Conservation (phyloP, 179 eudicot genomes). For the Beta macrorhiza region DNA sequence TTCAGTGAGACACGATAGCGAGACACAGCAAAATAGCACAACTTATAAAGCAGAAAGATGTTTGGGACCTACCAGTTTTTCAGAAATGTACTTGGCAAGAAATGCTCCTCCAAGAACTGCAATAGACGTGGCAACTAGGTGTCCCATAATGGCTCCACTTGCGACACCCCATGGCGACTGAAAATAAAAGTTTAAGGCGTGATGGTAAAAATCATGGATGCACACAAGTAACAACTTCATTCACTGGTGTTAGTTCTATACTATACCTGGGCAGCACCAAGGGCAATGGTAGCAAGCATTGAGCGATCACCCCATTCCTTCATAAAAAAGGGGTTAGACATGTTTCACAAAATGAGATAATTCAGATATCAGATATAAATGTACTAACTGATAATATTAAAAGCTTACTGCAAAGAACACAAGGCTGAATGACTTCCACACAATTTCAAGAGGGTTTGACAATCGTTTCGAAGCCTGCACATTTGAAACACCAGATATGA, state of each 20-base stretch:
- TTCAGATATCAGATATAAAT: neutral
- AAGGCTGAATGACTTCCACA: slow-evolving; percentile 93
- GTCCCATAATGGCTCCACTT: slow-evolving; percentile 90
- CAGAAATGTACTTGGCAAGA: slow-evolving; percentile 89
- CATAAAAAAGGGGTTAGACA: slow-evolving; percentile 2
- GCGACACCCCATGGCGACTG: slow-evolving; percentile 99
- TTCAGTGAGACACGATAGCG: slow-evolving; percentile 7
- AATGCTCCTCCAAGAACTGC: slow-evolving; percentile 88
- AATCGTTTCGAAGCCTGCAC: slow-evolving; percentile 62
- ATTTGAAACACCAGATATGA: neutral
- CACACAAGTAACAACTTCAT: neutral
- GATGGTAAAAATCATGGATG: neutral
- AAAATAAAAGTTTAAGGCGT: neutral
- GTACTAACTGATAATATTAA: neutral
- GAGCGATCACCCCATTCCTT: slow-evolving; percentile 99
- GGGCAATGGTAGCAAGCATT: slow-evolving; percentile 97
- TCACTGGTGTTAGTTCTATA: neutral
- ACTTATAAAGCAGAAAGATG: neutral
- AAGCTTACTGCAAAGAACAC: slow-evolving; percentile 87
- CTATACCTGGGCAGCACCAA: slow-evolving; percentile 96
- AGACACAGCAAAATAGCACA: neutral
- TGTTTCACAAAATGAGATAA: slow-evolving; percentile 4
- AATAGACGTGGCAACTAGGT: slow-evolving; percentile 69
- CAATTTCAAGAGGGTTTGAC: slow-evolving; percentile 76
- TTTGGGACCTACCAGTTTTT: slow-evolving; percentile 60